phyloP scores from a whole-genome alignment of 2,329 filamentous ascomycete genomes.

The Colletotrichum echinochloae region DNA sequence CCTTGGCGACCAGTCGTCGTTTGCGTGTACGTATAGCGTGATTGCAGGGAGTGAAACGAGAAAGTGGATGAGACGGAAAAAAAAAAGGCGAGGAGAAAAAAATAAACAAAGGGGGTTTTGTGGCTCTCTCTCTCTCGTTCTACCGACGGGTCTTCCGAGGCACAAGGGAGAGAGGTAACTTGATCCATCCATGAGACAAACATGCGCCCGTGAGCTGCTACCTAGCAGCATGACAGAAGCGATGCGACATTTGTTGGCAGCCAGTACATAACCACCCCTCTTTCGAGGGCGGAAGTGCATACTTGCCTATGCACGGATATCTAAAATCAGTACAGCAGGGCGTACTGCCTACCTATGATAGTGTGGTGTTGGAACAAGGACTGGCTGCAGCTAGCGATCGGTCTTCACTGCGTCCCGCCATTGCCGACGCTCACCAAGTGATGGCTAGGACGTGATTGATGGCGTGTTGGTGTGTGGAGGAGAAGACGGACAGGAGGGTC shows the following conservation, averaged over 20 bases:
- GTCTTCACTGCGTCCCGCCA: constrained; percentile 13
- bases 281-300: constrained; percentile 12
- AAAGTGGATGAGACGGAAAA: background rate
- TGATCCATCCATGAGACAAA: constrained; percentile 13
- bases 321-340: background rate
- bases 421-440: constrained; percentile 17
- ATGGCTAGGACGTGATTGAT: background rate
- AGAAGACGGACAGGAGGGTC: background rate
- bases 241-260: background rate
- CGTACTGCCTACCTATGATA: background rate
- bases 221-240: background rate
- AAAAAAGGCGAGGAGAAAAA: background rate
- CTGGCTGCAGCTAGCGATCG: constrained; percentile 27
- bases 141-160: constrained; percentile 20
- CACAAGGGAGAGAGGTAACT: background rate
- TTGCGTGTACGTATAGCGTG: constrained; percentile 24
- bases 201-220: background rate
- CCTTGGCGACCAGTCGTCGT: constrained; percentile 30
- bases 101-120: background rate
- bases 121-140: background rate
- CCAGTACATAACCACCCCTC: background rate
- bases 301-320: constrained; percentile 20
- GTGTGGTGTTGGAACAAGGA: constrained; percentile 12
- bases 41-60: background rate
- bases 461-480: constrained; percentile 2